Conservation (phyloP, 441 rosid genomes). For the Raphanus hybrid region DNA sequence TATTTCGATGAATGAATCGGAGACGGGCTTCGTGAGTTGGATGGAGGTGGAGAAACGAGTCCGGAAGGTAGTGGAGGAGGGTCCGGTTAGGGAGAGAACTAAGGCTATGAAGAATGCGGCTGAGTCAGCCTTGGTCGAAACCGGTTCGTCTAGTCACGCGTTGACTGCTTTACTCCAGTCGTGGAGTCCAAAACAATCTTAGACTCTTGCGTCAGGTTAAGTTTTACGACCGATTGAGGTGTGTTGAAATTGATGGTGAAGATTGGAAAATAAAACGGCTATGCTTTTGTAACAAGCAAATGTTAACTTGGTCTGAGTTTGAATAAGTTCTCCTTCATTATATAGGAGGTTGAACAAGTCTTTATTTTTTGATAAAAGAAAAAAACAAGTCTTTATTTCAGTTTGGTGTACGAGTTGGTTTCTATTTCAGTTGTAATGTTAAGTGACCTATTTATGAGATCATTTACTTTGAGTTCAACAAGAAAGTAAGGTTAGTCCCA, state of each 20-base stretch:
- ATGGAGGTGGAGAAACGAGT: constrained; percentile 49
- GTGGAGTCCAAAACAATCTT: constrained; percentile 36
- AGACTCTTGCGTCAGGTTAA: constrained; percentile 5
- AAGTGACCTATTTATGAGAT: background rate
- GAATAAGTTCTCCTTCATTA: too few species aligned
- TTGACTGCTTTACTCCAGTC: constrained; percentile 39
- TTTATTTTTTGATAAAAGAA: background rate
- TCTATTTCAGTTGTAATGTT: background rate
- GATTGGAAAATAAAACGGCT: constrained; percentile 7
- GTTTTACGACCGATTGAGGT: background rate
- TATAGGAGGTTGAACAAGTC: background rate
- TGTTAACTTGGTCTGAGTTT: background rate
- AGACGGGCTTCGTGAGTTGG: constrained; percentile 43
- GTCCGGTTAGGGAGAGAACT: constrained; percentile 38
- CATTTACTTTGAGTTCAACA: background rate
- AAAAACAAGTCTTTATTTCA: background rate
- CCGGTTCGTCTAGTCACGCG: constrained; percentile 43
- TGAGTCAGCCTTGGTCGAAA: constrained; percentile 28
- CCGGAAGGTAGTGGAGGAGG: constrained; percentile 43
- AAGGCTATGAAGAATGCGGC: constrained; percentile 44
- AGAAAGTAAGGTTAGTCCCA: background rate
- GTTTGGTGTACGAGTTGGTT: background rate
- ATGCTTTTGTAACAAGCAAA: background rate
- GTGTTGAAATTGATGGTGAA: background rate
- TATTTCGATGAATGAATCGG: constrained; percentile 43